phyloP scores from a whole-genome alignment of 495 filamentous ascomycete genomes.

The Podospora tetraspora region DNA sequence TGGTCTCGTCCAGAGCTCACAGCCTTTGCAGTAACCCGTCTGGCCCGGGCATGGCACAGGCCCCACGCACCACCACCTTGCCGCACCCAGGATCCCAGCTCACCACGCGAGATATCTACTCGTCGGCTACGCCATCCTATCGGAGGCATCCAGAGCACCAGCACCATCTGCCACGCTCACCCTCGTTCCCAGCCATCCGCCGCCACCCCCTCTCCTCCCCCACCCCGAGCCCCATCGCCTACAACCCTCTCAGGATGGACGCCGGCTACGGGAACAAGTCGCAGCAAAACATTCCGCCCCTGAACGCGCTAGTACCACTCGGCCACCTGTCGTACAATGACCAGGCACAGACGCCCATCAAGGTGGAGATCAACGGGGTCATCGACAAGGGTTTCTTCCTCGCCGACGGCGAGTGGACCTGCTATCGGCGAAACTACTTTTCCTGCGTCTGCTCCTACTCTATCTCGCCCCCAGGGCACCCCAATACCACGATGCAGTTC shows the following conservation, averaged over 20 bases:
- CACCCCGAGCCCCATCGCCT: slow-evolving; percentile 39
- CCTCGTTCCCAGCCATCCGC: slow-evolving; percentile 42
- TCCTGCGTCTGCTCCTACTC: slow-evolving; percentile 78
- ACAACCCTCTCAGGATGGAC: slow-evolving; percentile 47
- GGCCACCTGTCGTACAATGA: slow-evolving; percentile 57
- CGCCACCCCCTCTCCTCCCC: slow-evolving; percentile 47
- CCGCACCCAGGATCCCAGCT: slow-evolving; percentile 44
- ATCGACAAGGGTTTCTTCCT: slow-evolving; percentile 93
- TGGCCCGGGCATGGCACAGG: slow-evolving; percentile 52
- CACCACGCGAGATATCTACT: slow-evolving; percentile 47
- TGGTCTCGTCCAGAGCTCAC: slow-evolving; percentile 34
- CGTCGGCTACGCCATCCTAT: slow-evolving; percentile 43
- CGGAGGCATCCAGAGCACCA: slow-evolving; percentile 39
- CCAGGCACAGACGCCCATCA: slow-evolving; percentile 49
- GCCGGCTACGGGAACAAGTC: slow-evolving; percentile 35
- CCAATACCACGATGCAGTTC: slow-evolving; percentile 38
- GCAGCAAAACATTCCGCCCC: slow-evolving; percentile 52
- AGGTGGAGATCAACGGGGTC: slow-evolving; percentile 72
- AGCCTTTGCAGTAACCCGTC: slow-evolving; percentile 40
- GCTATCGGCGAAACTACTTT: slow-evolving; percentile 94
- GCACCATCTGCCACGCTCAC: slow-evolving; percentile 43
- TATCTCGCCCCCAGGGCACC: slow-evolving; percentile 49
- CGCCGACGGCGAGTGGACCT: slow-evolving; percentile 86
- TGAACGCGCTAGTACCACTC: slow-evolving; percentile 52
- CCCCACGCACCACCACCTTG: slow-evolving; percentile 45